Base-by-base conservation (phyloP, 495 filamentous ascomycete genomes). In the Durotheca rogersii region DNA sequence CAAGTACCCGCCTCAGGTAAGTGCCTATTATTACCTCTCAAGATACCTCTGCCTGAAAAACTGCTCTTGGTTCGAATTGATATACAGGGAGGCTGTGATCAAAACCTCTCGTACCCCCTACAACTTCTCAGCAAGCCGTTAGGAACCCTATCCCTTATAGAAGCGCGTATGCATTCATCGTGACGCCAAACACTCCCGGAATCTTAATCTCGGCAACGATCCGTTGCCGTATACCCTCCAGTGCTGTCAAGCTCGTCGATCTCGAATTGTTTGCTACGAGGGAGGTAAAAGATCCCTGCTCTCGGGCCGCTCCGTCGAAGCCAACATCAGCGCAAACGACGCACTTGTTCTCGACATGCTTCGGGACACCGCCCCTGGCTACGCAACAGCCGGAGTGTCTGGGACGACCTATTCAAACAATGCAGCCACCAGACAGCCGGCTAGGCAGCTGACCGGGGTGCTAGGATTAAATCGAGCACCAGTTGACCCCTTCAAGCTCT, bases 261-360 rank as follows among this genome's bases (percentile, higher is more conserved):
- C 31, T 23, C 45, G 29, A 38, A 27, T 58, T 59, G 56, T 54
- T 59, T 59, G 56, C 50, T 54, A 40, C 15, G 4, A 27, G 4
- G 23, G 9, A 42, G 19, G 37, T 36, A 27, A 33, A 23, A 29
- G 41, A 34, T 34, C 43, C 31, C 10, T 49, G 39, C 27, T 42
- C 14, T 38, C 56, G 56, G 56, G 50, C 50, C 56, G 50, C 46
- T 20, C 56, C 56, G 56, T 49, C 37, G 20, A 18, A 35, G 18
- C n/a, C 35, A 34, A 36, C 23, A 18, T 39, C 50, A 51, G 50
- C 50, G 41, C 40, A 29, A 34, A 23, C 15, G 18, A 30, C 31
- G 25, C 10, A 15, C 21, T 12, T 35, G 40, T n/a, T 33, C 37
- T 10, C 41, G 18, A 31, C 15, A 10, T 41, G 14, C n/a, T 35